phyloP scores from a whole-genome alignment of 2,329 filamentous ascomycete species.

The Thielaviopsis musarum region DNA sequence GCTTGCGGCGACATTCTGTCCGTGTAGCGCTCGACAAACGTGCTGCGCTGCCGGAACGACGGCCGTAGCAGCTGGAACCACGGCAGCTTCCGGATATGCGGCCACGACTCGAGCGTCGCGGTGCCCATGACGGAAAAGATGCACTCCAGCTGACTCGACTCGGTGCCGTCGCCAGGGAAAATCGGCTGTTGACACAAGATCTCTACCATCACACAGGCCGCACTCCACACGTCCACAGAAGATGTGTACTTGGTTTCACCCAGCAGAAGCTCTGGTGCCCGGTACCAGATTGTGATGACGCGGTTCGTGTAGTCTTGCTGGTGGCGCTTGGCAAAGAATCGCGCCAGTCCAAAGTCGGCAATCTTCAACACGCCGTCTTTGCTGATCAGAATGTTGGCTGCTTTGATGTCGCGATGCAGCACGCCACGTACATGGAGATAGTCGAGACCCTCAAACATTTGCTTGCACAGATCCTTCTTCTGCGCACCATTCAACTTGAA shows the following conservation, averaged over 20 bases:
- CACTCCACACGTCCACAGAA: constrained; percentile 90
- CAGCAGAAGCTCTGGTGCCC: constrained; percentile 74
- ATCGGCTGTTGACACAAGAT: constrained; percentile 90
- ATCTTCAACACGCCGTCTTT: constrained; percentile 78
- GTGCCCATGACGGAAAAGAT: constrained; percentile 90
- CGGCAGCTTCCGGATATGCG: constrained; percentile 77
- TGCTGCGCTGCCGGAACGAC: constrained; percentile 50
- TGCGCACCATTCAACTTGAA: constrained; percentile 73
- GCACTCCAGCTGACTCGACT: constrained; percentile 89
- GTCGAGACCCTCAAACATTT: constrained; percentile 84
- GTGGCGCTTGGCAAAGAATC: constrained; percentile 86
- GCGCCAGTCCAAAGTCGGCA: constrained; percentile 87
- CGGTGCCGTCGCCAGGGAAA: constrained; percentile 89
- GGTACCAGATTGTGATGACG: constrained; percentile 98
- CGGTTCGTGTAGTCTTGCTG: constrained; percentile 94
- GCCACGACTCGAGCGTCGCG: constrained; percentile 72
- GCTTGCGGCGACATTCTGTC: constrained; percentile 62
- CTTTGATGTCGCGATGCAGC: constrained; percentile 93
- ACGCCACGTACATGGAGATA: constrained; percentile 91
- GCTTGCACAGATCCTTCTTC: constrained; percentile 82
- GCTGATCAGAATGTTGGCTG: constrained; percentile 90
- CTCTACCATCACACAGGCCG: constrained; percentile 89
- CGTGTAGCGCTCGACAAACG: constrained; percentile 71
- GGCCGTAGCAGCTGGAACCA: constrained; percentile 92
- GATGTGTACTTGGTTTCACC: constrained; percentile 84